These are phyloP conservation scores for Rosa multiflora DNA, from an alignment of 306 rosid genomes.

Conservation along the genomic window DNA sequence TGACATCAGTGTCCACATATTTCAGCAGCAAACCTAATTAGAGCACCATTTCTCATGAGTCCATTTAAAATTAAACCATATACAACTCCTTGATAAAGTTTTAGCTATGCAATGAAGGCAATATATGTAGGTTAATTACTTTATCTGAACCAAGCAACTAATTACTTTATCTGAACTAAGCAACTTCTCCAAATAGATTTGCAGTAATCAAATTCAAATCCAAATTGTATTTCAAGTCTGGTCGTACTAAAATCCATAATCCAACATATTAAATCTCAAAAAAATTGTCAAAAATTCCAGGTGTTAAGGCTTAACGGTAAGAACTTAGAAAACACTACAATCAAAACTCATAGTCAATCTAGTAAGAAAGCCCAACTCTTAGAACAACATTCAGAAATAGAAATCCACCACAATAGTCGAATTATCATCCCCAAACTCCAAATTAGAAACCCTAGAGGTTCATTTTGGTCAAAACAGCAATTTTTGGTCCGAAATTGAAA, in stretches of 20 bases:
- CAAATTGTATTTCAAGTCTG: background rate
- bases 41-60: background rate
- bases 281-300: background rate
- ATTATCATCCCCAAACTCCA: slow-evolving; percentile 9
- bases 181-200: background rate
- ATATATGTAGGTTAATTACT: background rate
- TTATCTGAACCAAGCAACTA: too few relatives aligned
- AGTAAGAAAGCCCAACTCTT: background rate
- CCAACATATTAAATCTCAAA: background rate
- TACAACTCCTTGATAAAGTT: background rate
- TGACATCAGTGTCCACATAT: slow-evolving; percentile 15
- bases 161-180: background rate
- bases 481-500: too few relatives aligned
- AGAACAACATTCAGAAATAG: background rate
- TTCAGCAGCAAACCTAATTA: slow-evolving; percentile 88
- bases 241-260: background rate
- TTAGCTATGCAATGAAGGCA: background rate
- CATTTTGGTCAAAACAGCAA: background rate
- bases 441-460: slow-evolving; percentile 13
- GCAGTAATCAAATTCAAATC: background rate
- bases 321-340: background rate
- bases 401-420: slow-evolving; percentile 10
- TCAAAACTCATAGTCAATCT: background rate
- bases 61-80: background rate
- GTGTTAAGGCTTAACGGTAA: background rate